Evolutionary conservation across 1,139 yeast species (phyloP).

Genomic region (Scheffersomyces stambukii): DNA sequence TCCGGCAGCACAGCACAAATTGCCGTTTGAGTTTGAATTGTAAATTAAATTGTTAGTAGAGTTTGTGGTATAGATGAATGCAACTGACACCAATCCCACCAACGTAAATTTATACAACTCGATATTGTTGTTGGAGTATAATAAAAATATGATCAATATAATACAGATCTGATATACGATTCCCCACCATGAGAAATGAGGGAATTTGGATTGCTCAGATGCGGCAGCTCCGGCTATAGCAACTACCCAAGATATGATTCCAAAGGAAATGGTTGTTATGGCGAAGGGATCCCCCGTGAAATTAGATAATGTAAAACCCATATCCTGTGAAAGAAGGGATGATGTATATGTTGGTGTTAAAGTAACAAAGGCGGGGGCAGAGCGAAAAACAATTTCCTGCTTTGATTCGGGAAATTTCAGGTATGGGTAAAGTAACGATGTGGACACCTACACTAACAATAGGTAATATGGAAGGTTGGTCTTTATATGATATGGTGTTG

Average conservation of each 20-base stretch:
- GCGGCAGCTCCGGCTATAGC: conserved; percentile 86
- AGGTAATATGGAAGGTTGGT: too few relatives aligned
- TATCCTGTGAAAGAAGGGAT: conserved; percentile 8
- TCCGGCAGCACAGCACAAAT: conserved; percentile 90
- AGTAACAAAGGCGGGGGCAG: background rate
- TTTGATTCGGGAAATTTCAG: too few relatives aligned
- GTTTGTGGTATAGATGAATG: conserved; percentile 80
- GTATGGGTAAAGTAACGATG: too few relatives aligned
- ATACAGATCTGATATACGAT: conserved; percentile 74
- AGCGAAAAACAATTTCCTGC: conserved; percentile 1
- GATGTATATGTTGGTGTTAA: background rate
- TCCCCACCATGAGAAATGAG: conserved; percentile 97
- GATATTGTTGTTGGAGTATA: conserved; percentile 65
- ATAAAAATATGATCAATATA: conserved; percentile 48
- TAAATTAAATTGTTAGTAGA: conserved; percentile 79
- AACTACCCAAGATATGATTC: conserved; percentile 72
- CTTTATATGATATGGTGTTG: too few relatives aligned
- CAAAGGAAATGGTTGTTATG: conserved; percentile 58
- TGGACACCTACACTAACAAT: too few relatives aligned
- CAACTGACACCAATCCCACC: conserved; percentile 55
- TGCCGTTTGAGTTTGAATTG: conserved; percentile 52
- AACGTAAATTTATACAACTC: conserved; percentile 68
- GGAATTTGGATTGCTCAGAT: conserved; percentile 49
- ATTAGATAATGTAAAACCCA: conserved; percentile 47
- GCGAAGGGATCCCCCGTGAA: conserved; percentile 70